Evolutionary conservation across 768 basidiomycete species (phyloP), one percentile per base, ranked within the genome.

Genomic region (Trametopsis cervina): DNA sequence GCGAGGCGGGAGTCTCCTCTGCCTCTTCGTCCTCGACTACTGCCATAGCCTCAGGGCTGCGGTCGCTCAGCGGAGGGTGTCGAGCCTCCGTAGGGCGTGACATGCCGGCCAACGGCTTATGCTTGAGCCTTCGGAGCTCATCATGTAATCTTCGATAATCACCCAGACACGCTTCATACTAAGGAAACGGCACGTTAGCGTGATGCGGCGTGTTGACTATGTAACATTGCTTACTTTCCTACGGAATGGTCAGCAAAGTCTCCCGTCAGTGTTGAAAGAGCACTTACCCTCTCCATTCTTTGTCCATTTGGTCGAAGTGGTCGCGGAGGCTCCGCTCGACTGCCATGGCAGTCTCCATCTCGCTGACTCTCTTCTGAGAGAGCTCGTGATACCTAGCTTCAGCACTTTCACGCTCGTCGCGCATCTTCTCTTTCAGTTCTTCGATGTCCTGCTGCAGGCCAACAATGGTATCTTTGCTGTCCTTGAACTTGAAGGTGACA

Each of bases 241-340:
- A 49, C 36, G 25, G 46, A 21, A 23, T 29, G 25, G 24, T 57
- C 46, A 58, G 49, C 20, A 26, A 2, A 27, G 23, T 4, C 4
- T n/a, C 25, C 21, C 40, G 18, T 11, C 18, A 21, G 18, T 22
- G n/a, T n/a, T n/a, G 29, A 24, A 38, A 27, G 26, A 47, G 45
- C 44, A 57, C 70, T 51, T 49, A 71, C 63, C 59, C 55, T 51
- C 61, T 67, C 66, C 68, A 68, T 48, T 64, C 73, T 22, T 59
- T 63, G 25, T 73, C 71, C 51, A 78, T 69, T 33, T 70, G 63
- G 42, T 67, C 66, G 44, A 72, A 74, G 55, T 77, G 77, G 24
- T 77, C 73, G 52, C 76, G 70, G 53, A 85, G 66, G 55, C 65
- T 75, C 47, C 61, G 71, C 67, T 82, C 78, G 27, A 76, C 68